Percentiles rank a stretch among this genome's conserved stretches.
phyloP scores from a whole-genome alignment of 352 stramenopile genomes.

The Saprolegnia diclina region DNA sequence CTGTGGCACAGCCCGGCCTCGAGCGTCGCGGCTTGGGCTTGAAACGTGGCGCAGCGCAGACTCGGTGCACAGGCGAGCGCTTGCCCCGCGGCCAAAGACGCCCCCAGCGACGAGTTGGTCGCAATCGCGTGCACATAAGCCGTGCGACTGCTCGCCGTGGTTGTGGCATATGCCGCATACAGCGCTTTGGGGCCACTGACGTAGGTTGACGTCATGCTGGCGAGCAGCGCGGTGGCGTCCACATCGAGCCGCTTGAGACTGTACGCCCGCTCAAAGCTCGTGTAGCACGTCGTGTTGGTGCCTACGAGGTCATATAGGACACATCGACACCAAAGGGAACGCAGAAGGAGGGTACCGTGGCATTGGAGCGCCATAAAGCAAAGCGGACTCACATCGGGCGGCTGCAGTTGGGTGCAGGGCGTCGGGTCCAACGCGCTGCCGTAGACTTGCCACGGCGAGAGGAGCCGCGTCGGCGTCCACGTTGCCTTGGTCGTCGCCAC shows the following conservation, averaged over 20 bases:
- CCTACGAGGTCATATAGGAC: not conserved
- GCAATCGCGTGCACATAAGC: not conserved
- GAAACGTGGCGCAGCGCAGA: not conserved
- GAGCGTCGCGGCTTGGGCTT: not conserved
- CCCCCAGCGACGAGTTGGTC: not conserved
- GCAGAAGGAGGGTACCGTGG: not conserved
- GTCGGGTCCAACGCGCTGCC: not conserved
- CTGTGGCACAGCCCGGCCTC: not conserved
- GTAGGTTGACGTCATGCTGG: not conserved
- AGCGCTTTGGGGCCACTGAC: not conserved
- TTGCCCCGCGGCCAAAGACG: not conserved
- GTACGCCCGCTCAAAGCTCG: not conserved
- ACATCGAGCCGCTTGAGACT: not conserved
- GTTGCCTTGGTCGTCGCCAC: not conserved
- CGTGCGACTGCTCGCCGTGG: not conserved
- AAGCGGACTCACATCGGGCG: not conserved
- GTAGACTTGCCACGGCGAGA: constrained; percentile 1
- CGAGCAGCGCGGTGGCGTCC: not conserved
- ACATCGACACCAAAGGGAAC: not conserved
- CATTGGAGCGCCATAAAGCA: not conserved
- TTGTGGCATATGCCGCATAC: not conserved
- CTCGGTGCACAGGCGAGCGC: not conserved
- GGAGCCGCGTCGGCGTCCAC: not conserved
- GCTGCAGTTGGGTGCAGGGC: not conserved
- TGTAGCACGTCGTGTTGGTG: not conserved